Evolutionary conservation across 2,329 filamentous ascomycete species (phyloP).

Genomic region (Fusarium cicatricum): DNA sequence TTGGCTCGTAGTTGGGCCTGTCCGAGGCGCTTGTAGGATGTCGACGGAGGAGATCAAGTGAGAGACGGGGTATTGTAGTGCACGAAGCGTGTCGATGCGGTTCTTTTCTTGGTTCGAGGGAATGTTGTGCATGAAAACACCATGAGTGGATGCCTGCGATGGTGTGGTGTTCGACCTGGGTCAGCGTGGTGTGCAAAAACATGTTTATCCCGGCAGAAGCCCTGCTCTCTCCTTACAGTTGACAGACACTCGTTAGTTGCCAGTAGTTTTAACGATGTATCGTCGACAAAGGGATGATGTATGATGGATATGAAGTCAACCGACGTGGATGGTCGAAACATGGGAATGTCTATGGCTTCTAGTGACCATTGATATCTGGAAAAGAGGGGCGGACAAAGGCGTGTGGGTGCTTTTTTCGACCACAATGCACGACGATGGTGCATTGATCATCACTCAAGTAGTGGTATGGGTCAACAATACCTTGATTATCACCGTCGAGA

Average conservation of each 20-base stretch:
- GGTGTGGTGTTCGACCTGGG: background rate
- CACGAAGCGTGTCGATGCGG: background rate
- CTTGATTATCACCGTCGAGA: background rate
- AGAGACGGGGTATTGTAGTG: background rate
- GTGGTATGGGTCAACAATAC: background rate
- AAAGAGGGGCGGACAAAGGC: background rate
- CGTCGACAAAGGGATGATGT: background rate
- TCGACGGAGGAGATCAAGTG: background rate
- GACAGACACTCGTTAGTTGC: background rate
- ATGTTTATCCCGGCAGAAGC: rapidly evolving
- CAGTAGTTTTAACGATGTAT: background rate
- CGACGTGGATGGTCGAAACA: no score
- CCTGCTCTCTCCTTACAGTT: no score
- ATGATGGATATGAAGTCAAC: no score
- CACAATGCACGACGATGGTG: conserved; percentile 1
- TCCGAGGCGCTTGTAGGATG: background rate
- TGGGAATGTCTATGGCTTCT: no score
- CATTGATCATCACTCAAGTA: background rate
- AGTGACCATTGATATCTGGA: background rate
- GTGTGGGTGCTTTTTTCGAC: background rate
- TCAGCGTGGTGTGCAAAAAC: background rate
- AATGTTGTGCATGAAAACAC: conserved; percentile 13
- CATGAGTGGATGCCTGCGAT: background rate
- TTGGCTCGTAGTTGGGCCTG: background rate
- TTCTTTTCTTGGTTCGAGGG: background rate